A percentile compares a stretch with the other conserved stretches of the same genome.
phyloP scores from a whole-genome alignment of 1,139 yeast genomes.

The Wickerhamomyces sp. region DNA sequence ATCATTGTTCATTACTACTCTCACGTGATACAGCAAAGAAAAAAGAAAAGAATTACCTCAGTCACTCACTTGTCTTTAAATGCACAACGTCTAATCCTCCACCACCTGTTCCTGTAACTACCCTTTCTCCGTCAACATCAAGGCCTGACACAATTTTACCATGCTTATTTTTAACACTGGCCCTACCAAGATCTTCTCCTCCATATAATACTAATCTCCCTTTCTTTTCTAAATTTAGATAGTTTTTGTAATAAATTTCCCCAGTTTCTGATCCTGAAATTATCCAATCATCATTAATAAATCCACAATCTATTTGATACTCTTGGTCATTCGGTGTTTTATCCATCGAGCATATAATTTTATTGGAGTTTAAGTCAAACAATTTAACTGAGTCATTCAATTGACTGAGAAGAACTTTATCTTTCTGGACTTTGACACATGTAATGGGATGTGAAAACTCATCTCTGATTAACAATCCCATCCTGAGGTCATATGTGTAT shows the following conservation, averaged over 20 bases:
- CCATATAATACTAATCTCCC: neutral
- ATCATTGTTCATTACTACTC: no score
- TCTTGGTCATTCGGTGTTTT: constrained; percentile 4
- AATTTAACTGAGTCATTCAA: neutral
- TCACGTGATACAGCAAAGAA: neutral
- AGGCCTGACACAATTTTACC: neutral
- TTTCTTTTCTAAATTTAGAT: neutral
- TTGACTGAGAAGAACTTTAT: neutral
- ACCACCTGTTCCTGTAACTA: constrained; percentile 1
- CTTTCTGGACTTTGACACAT: constrained; percentile 2
- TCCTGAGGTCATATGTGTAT: constrained; percentile 18
- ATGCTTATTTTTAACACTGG: neutral
- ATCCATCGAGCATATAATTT: neutral
- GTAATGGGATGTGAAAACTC: constrained; percentile 10
- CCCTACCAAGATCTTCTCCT: no score
- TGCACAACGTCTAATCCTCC: neutral
- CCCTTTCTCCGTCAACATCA: neutral
- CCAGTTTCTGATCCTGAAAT: constrained; percentile 13
- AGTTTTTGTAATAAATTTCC: constrained; percentile 6
- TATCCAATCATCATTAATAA: neutral
- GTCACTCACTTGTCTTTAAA: neutral
- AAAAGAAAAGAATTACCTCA: neutral
- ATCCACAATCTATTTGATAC: constrained; percentile 9
- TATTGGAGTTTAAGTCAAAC: neutral
- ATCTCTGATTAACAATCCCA: constrained; percentile 11